Percentiles rank a stretch among this genome's conserved stretches.
Conservation (phyloP, 2,329 filamentous ascomycete species). For the Lojkania enalia region DNA sequence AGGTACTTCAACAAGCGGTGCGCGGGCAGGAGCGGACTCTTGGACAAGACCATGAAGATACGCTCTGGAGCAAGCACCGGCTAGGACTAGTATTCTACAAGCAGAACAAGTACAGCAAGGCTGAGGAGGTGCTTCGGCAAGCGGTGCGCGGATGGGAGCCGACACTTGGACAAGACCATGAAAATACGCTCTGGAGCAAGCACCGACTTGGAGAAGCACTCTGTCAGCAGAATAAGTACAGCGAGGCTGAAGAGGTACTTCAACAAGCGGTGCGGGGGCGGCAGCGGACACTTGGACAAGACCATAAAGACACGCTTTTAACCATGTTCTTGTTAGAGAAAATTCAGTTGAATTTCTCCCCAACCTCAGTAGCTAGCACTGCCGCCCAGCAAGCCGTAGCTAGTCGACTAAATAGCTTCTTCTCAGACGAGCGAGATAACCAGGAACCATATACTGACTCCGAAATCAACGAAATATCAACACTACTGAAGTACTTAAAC, state of each 20-base stretch:
- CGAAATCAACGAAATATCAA: conserved; percentile 15
- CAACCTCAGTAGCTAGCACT: neutral
- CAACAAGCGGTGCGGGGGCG: neutral
- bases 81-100: conserved; percentile 6
- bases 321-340: conserved; percentile 1
- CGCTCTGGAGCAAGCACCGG: conserved; percentile 8
- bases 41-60: conserved; percentile 5
- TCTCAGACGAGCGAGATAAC: neutral
- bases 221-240: neutral
- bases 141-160: neutral
- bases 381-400: neutral
- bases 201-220: conserved; percentile 3
- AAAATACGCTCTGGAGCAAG: conserved; percentile 5
- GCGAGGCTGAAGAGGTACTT: conserved; percentile 1
- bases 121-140: conserved; percentile 2
- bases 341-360: conserved; percentile 1
- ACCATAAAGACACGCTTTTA: conserved; percentile 7
- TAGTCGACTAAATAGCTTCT: conserved; percentile 5
- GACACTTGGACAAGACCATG: conserved; percentile 1
- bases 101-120: conserved; percentile 7
- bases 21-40: conserved; percentile 1
- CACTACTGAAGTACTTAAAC: conserved; percentile 10
- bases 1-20: neutral
- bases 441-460: conserved; percentile 7
- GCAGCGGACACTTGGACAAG: neutral